Evolutionary conservation across 495 filamentous ascomycete genomes (phyloP).

Genomic region (Xylaria palmicola): DNA sequence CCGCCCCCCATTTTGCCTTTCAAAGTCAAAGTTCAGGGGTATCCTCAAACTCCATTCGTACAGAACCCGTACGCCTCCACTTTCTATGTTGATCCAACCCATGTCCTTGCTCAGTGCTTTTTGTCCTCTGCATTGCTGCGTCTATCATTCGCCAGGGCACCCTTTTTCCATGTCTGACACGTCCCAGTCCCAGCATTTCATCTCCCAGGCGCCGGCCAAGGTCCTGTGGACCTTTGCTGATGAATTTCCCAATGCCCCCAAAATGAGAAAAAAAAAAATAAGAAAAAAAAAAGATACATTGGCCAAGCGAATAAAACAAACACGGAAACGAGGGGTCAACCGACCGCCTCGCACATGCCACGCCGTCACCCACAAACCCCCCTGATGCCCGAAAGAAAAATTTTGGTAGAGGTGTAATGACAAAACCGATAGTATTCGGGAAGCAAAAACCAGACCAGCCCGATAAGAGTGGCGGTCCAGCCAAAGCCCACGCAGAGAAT

Average conservation of each 20-base stretch:
- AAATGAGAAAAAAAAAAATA: slow-evolving; percentile 5
- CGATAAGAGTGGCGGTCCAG: slow-evolving; percentile 14
- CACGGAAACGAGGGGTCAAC: slow-evolving; percentile 6
- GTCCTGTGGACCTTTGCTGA: slow-evolving; percentile 10
- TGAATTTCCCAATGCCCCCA: slow-evolving; percentile 18
- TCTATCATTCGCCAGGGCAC: slow-evolving; percentile 20
- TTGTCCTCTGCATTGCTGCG: slow-evolving; percentile 18
- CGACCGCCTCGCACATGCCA: slow-evolving; percentile 13
- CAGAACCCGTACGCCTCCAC: slow-evolving; percentile 30
- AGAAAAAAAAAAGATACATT: slow-evolving; percentile 13
- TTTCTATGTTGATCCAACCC: slow-evolving; percentile 21
- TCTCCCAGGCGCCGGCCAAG: slow-evolving; percentile 6
- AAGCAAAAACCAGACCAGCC: slow-evolving; percentile 11
- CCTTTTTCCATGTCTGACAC: slow-evolving; percentile 17
- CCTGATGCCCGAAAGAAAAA: slow-evolving; percentile 11
- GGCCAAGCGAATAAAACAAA: slow-evolving; percentile 7
- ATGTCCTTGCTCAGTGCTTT: slow-evolving; percentile 22
- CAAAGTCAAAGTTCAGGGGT: slow-evolving; percentile 25
- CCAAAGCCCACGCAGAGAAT: slow-evolving; percentile 11
- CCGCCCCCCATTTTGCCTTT: slow-evolving; percentile 21
- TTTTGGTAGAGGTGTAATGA: slow-evolving; percentile 15
- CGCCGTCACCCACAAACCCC: slow-evolving; percentile 9
- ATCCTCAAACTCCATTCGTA: slow-evolving; percentile 33
- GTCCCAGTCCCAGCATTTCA: too few relatives aligned
- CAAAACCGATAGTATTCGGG: neutral